Conservation (phyloP, 1,139 yeast genomes). For the Petasospora fabianii region DNA sequence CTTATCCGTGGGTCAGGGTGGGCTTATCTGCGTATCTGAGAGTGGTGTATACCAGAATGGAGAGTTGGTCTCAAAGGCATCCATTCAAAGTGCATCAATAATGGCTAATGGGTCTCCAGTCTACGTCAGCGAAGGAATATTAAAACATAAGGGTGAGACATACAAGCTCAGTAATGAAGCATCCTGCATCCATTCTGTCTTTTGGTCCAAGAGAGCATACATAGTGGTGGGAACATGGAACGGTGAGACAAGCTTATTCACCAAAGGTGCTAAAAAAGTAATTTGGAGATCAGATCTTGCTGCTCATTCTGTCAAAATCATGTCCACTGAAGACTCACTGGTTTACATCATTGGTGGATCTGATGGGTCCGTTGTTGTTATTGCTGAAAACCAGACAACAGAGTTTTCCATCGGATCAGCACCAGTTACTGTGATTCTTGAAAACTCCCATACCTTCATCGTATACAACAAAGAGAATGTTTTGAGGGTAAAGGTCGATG, state of each 20-base stretch:
- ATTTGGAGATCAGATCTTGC: constrained; percentile 13
- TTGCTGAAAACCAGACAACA: not conserved
- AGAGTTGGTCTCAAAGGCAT: not conserved
- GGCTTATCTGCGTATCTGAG: constrained; percentile 14
- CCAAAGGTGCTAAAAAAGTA: constrained; percentile 7
- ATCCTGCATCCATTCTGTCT: constrained; percentile 13
- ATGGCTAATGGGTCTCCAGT: constrained; percentile 5
- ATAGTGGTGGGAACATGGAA: constrained; percentile 24
- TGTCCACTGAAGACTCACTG: constrained; percentile 1
- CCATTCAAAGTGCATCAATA: constrained; percentile 9
- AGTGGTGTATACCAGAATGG: constrained; percentile 21
- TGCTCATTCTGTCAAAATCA: constrained; percentile 19
- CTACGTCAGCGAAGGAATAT: not conserved
- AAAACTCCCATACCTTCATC: constrained; percentile 7
- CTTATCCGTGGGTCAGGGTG: constrained; percentile 10
- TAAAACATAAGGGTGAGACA: constrained; percentile 4
- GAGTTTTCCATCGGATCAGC: constrained; percentile 20
- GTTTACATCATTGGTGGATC: constrained; percentile 23
- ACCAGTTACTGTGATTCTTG: constrained; percentile 21
- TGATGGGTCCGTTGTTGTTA: constrained; percentile 19
- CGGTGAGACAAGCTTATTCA: constrained; percentile 15
- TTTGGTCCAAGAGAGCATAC: constrained; percentile 1
- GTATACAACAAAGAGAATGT: constrained; percentile 21
- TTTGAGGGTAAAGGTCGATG: constrained; percentile 8
- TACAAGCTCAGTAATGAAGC: constrained; percentile 15